Conservation (phyloP, 208 protist genomes). For the Leishmania turanica region DNA sequence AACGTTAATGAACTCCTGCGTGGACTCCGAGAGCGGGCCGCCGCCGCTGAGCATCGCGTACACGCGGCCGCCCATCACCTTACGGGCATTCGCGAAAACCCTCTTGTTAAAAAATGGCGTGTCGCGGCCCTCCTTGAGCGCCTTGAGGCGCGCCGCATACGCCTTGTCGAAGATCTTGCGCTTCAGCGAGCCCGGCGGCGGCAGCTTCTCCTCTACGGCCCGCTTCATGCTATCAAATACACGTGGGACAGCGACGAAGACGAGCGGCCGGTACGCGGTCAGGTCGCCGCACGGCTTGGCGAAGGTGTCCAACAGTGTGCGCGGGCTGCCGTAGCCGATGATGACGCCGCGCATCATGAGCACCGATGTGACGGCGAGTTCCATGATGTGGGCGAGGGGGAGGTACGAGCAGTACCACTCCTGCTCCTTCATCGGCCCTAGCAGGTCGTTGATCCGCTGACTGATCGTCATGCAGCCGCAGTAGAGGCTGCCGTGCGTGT, state of each 20-base stretch:
- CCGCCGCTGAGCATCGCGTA: slow-evolving; percentile 81
- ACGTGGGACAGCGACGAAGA: slow-evolving; percentile 85
- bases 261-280: slow-evolving; percentile 63
- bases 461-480: slow-evolving; percentile 50
- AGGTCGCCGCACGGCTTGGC: slow-evolving; percentile 86
- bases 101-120: slow-evolving; percentile 84
- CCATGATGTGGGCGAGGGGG: slow-evolving; percentile 93
- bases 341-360: slow-evolving; percentile 68
- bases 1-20: slow-evolving; percentile 87
- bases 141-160: slow-evolving; percentile 58
- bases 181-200: slow-evolving; percentile 52
- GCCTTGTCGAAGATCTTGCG: slow-evolving; percentile 73
- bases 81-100: slow-evolving; percentile 60
- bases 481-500: slow-evolving; percentile 81
- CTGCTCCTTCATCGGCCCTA: slow-evolving; percentile 55
- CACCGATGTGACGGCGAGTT: slow-evolving; percentile 69
- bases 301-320: slow-evolving; percentile 69
- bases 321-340: slow-evolving; percentile 79
- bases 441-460: slow-evolving; percentile 47
- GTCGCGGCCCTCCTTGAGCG: slow-evolving; percentile 69
- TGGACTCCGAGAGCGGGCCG: slow-evolving; percentile 66
- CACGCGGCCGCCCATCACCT: slow-evolving; percentile 74
- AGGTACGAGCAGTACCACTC: slow-evolving; percentile 90
- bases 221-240: slow-evolving; percentile 89
- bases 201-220: slow-evolving; percentile 72